Base-by-base conservation (phyloP, 106 monocot genomes). In the Agapanthus africanus region DNA sequence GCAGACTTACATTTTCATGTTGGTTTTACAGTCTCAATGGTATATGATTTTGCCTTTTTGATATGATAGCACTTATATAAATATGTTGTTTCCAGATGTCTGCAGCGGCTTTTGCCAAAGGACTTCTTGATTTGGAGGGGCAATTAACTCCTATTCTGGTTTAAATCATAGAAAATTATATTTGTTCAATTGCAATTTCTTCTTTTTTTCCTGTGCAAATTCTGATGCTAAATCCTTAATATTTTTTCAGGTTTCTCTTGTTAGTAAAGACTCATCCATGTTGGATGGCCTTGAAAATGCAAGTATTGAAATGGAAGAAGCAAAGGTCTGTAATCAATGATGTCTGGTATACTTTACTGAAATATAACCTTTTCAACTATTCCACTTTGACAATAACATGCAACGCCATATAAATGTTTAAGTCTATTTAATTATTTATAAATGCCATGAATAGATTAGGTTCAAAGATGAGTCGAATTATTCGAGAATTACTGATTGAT, bases 201-300 rank as follows among this genome's bases (percentile, higher is more conserved):
- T 15, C 46, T 47, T 47, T 47, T 47, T 47, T 13, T 13, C 46
- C 13, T 47, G 46, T 47, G 46, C 19, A 19, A 47, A 47, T 47
- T 2, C 46, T 47, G 46, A 47, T 15, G 13, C 19, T 47, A 19
- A 2, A 47, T 19, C 46, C 46, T 16, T 0, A 15, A 15, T 47
- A 19, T 28, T 41, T 54, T 49, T 70, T 70, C 79, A 92, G 92
- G 92, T 99, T 79, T 99, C 97, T 42, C 92, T 99, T 68, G 97
- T 99, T 37, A 99, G 97, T 74, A 99, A 99, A 76, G 97, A 99
- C 59, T 99, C 92, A 59, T 99, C 97, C 59, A 99, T 99, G 97
- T 79, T 99, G 61, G 97, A 99, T 82, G 97, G 92, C 73, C 81
- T 99, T n/a, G 92, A 92, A 81, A 85, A 99, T 90, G 91, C 92